phyloP scores from a whole-genome alignment of 495 filamentous ascomycete species.

The Choiromyces venosus region DNA sequence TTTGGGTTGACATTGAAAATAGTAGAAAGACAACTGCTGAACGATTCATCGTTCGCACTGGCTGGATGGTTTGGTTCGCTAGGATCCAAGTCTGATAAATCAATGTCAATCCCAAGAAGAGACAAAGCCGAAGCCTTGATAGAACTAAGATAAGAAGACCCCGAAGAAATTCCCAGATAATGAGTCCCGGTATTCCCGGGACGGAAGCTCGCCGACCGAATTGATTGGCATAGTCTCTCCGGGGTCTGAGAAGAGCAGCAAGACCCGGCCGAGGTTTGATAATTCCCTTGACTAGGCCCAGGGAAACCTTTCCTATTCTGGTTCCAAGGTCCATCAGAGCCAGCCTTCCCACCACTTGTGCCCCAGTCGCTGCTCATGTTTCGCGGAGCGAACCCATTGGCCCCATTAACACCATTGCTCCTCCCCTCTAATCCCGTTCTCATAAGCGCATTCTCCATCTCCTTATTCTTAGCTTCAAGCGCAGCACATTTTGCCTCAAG shows the following conservation, averaged over 20 bases:
- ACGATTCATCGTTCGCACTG: slow-evolving; percentile 53
- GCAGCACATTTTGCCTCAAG: slow-evolving; percentile 55
- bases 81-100: slow-evolving; percentile 64
- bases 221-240: slow-evolving; percentile 47
- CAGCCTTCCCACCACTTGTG: slow-evolving; percentile 15
- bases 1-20: slow-evolving; percentile 55
- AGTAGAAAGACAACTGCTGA: slow-evolving; percentile 59
- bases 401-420: slow-evolving; percentile 10
- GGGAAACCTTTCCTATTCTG: slow-evolving; percentile 22
- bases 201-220: slow-evolving; percentile 50
- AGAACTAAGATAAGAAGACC: slow-evolving; percentile 61
- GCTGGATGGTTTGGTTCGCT: slow-evolving; percentile 50
- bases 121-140: slow-evolving; percentile 68
- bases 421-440: slow-evolving; percentile 33
- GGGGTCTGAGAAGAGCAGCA: slow-evolving; percentile 31
- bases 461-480: slow-evolving; percentile 55
- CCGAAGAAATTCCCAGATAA: slow-evolving; percentile 65
- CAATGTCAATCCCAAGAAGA: slow-evolving; percentile 70
- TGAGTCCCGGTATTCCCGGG: slow-evolving; percentile 57
- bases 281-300: slow-evolving; percentile 13
- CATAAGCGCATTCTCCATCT: slow-evolving; percentile 45
- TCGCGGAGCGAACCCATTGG: slow-evolving; percentile 21
- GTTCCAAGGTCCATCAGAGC: slow-evolving; percentile 16
- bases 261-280: slow-evolving; percentile 17
- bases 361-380: slow-evolving; percentile 17